A percentile compares a stretch with the other conserved stretches of the same genome.
Evolutionary conservation across 2,329 filamentous ascomycete species (phyloP).

Genomic region (Pseudogymnoascus sp.): DNA sequence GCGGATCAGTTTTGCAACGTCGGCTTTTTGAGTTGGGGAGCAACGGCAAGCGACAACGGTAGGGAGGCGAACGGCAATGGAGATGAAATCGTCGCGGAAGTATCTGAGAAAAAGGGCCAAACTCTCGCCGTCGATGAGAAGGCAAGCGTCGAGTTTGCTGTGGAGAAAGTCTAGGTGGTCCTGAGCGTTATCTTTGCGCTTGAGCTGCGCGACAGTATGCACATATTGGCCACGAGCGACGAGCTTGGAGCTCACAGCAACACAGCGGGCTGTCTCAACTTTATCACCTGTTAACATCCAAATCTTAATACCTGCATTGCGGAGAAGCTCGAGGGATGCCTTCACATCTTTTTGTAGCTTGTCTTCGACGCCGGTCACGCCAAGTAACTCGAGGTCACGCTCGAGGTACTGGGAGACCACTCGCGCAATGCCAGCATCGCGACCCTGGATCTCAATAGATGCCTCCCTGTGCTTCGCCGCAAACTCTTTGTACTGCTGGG

Average conservation of each 20-base stretch:
- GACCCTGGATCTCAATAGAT: slow-evolving; percentile 66
- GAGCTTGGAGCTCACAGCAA: slow-evolving; percentile 88
- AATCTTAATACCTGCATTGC: slow-evolving; percentile 96
- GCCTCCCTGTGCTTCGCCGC: slow-evolving; percentile 66
- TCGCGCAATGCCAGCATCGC: slow-evolving; percentile 72
- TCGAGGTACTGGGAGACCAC: slow-evolving; percentile 78
- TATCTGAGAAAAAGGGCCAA: slow-evolving; percentile 74
- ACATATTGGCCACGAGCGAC: slow-evolving; percentile 92
- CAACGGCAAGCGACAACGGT: slow-evolving; percentile 94
- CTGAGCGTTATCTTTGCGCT: slow-evolving; percentile 73
- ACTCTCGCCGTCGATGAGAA: slow-evolving; percentile 92
- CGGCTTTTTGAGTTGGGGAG: slow-evolving; percentile 93
- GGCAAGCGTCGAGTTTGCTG: slow-evolving; percentile 75
- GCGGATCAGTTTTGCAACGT: slow-evolving; percentile 83
- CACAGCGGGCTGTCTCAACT: slow-evolving; percentile 92
- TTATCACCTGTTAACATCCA: slow-evolving; percentile 99
- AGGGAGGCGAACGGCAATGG: slow-evolving; percentile 75
- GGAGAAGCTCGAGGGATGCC: slow-evolving; percentile 83
- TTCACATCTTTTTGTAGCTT: slow-evolving; percentile 95
- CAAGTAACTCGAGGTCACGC: slow-evolving; percentile 79
- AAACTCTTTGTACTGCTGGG: slow-evolving; percentile 74
- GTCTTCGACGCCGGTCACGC: slow-evolving; percentile 97
- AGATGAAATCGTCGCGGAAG: slow-evolving; percentile 78
- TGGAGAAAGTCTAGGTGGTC: slow-evolving; percentile 83
- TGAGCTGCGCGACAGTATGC: slow-evolving; percentile 81